Percentiles rank a stretch among this genome's conserved stretches.
Evolutionary conservation across 2,329 filamentous ascomycete species (phyloP).

Genomic region (Epichloe sp.): DNA sequence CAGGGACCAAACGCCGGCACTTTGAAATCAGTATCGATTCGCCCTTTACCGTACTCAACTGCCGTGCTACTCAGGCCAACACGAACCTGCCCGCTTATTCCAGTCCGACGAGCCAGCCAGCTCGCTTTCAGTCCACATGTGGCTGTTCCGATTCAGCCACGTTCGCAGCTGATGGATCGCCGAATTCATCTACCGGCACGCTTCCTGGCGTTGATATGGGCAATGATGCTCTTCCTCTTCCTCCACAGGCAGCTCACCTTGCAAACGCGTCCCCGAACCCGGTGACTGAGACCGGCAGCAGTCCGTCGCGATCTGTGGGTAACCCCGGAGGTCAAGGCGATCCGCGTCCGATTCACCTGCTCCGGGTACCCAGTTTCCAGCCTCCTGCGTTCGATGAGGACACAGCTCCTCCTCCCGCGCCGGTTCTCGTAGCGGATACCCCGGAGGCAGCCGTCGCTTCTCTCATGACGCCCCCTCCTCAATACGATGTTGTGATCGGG

Average conservation of each 20-base stretch:
- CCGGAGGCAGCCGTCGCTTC: constrained; percentile 10
- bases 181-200: constrained; percentile 46
- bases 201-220: constrained; percentile 27
- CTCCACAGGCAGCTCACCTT: constrained; percentile 46
- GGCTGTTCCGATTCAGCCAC: constrained; percentile 42
- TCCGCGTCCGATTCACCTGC: constrained; percentile 67
- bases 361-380: constrained; percentile 74
- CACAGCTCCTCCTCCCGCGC: constrained; percentile 23
- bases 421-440: constrained; percentile 13
- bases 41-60: constrained; percentile 85
- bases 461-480: constrained; percentile 67
- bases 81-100: constrained; percentile 71
- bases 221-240: constrained; percentile 25
- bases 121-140: constrained; percentile 32
- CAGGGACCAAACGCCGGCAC: constrained; percentile 61
- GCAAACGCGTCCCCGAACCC: constrained; percentile 20
- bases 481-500: constrained; percentile 69
- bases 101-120: constrained; percentile 35
- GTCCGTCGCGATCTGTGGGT: constrained; percentile 5
- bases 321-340: constrained; percentile 11
- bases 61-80: constrained; percentile 83
- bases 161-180: constrained; percentile 47
- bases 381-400: constrained; percentile 81
- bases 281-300: constrained; percentile 11
- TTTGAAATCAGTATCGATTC: constrained; percentile 97